These are phyloP conservation scores for Aquanectria penicillioides DNA, from an alignment of 2,329 filamentous ascomycete genomes.

Conservation along the genomic window DNA sequence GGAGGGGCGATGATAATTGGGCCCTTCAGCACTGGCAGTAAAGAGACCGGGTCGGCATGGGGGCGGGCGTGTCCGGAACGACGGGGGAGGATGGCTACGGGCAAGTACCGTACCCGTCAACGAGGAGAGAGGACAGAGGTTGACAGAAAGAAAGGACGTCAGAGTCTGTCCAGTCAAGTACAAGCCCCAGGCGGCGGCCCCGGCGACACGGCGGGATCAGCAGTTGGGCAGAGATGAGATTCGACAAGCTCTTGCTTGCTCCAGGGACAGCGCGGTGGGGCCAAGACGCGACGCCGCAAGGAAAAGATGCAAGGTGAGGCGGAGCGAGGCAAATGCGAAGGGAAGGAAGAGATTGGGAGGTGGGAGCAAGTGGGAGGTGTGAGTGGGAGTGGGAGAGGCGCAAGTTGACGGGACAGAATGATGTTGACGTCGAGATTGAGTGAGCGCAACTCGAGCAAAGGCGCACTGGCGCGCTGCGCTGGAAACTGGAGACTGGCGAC, in stretches of 20 bases:
- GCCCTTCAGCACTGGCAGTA: constrained; percentile 43
- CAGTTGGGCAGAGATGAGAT: constrained; percentile 44
- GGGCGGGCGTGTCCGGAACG: constrained; percentile 44
- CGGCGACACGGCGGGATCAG: constrained; percentile 42
- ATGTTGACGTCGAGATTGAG: constrained; percentile 41
- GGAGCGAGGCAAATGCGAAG: constrained; percentile 27
- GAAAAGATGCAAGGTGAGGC: constrained; percentile 23
- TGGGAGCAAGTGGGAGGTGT: constrained; percentile 21
- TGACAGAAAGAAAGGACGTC: constrained; percentile 31
- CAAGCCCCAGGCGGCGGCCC: constrained; percentile 32
- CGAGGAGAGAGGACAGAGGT: constrained; percentile 35
- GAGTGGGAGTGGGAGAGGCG: constrained; percentile 30
- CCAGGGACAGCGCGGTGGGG: constrained; percentile 39
- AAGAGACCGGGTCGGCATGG: constrained; percentile 42
- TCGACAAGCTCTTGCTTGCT: constrained; percentile 40
- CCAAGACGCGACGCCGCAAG: constrained; percentile 37
- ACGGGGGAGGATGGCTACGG: constrained; percentile 43
- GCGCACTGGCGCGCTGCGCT: constrained; percentile 14
- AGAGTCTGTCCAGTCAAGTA: constrained; percentile 29
- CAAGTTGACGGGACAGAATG: constrained; percentile 38
- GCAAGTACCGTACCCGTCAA: constrained; percentile 35
- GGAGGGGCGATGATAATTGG: constrained; percentile 44
- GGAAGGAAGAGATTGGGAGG: constrained; percentile 23
- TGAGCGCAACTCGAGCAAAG: constrained; percentile 5
- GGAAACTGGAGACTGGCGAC: constrained; percentile 6